Evolutionary conservation across 176 grass and related monocot genomes (phyloP), one percentile per base, ranked within the genome.

Genomic region (sorghum (Sorghum bicolor)): DNA sequence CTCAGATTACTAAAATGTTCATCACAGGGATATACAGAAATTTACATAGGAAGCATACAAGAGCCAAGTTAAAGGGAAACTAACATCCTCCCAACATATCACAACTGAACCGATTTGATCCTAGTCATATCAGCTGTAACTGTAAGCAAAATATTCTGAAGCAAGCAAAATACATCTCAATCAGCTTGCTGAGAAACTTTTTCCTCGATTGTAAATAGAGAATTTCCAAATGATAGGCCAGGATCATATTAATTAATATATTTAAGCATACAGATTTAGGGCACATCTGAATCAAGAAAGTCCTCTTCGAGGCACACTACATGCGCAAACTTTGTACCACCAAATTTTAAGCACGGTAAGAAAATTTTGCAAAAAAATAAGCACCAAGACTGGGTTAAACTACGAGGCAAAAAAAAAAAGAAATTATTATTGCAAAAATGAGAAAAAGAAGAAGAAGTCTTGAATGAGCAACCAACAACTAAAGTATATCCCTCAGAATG

Each of bases 1-100:
- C 78, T 91, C 86, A 65, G 82, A 91, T 91, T 91, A 91, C 89
- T 91, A 91, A 91, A 88, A 64, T 81, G 47, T 17, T 88, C 89
- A 85, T 91, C 89, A 91, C 29, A 40, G 89, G 70, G 85, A 84
- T 32, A 52, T 53, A 75, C 33, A 28, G 24, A 78, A 31, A 80
- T 8, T 8, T 43, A 28, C 26, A 79, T 15, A 12, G 3, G 5
- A 4, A 60, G 40, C 55, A 72, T 2, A 22, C 11, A 76, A 14
- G 71, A 12, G 10, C 3, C 16, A 3, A 26, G 34, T 36, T 66
- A 22, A 61, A 15, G 5, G 8, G 17, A 34, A 32, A 2, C 9
- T 28, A 26, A 4, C 25, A 68, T 28, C 16, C 5, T 41, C 38
- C 4, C 4, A 26, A 74, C 12, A 72, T 17, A 8, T 70, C 65